phyloP scores from a whole-genome alignment of 2,329 filamentous ascomycete genomes.

The Ophiostoma novo-ulmi region DNA sequence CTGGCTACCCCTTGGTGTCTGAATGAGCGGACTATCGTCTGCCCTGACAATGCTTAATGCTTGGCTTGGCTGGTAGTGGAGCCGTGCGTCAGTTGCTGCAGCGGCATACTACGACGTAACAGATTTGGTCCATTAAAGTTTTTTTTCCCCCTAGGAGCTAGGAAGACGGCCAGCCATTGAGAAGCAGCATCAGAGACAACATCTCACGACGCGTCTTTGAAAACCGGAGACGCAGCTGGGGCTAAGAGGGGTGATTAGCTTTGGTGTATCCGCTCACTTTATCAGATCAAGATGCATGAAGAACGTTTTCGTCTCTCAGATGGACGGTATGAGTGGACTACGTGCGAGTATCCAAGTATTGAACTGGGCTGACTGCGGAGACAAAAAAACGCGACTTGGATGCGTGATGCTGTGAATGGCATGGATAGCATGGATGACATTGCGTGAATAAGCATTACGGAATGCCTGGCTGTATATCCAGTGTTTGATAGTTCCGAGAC shows the following conservation, averaged over 20 bases:
- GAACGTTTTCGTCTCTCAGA: neutral
- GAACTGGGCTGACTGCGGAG: neutral
- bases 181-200: slow-evolving; percentile 12
- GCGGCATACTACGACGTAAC: slow-evolving; percentile 7
- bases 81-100: neutral
- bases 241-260: neutral
- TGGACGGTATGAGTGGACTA: neutral
- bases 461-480: neutral
- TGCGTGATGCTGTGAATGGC: neutral
- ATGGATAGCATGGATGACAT: too few relatives aligned
- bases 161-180: slow-evolving; percentile 1
- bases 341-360: neutral
- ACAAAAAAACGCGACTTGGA: neutral
- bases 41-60: neutral
- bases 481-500: neutral
- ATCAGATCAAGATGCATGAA: slow-evolving; percentile 24
- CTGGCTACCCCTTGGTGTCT: neutral
- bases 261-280: slow-evolving; percentile 14
- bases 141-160: too few relatives aligned
- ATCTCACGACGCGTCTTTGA: slow-evolving; percentile 11
- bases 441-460: slow-evolving; percentile 1
- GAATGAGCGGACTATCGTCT: neutral
- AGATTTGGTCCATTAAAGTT: neutral
- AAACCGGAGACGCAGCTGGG: slow-evolving; percentile 10
- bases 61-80: neutral